Percentiles rank a stretch among this genome's conserved stretches.
Evolutionary conservation across 495 filamentous ascomycete species (phyloP).

Genomic region (Xylaria venustula): DNA sequence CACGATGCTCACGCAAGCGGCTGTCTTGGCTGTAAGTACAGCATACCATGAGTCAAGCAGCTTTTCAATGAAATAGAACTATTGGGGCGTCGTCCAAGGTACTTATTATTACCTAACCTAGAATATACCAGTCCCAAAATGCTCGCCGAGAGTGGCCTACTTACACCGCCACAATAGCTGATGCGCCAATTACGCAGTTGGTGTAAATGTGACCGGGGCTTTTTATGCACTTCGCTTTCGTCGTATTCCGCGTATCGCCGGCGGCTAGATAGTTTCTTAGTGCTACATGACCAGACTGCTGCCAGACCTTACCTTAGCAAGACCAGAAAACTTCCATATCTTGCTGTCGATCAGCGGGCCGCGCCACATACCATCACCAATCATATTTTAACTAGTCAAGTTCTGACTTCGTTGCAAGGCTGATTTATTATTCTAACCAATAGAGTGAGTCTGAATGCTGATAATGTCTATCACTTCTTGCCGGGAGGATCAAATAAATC

Average conservation of each 20-base stretch:
- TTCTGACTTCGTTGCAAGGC: constrained; percentile 8
- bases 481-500: not conserved
- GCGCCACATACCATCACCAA: not conserved
- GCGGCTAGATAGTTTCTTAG: not conserved
- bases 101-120: too few species aligned
- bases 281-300: too few species aligned
- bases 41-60: not conserved
- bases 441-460: not conserved
- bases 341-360: not conserved
- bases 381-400: not conserved
- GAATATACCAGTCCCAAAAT: not conserved
- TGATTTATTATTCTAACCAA: not conserved
- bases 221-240: constrained; percentile 11
- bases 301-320: too few species aligned
- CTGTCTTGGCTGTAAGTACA: not conserved
- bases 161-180: constrained; percentile 7
- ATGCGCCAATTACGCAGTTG: not conserved
- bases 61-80: not conserved
- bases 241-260: constrained; percentile 5
- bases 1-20: not conserved
- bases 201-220: not conserved
- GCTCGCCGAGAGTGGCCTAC: not conserved
- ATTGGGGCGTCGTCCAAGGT: not conserved
- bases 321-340: not conserved
- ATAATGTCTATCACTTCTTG: not conserved